Conservation (phyloP, 345 rosid genomes). For the Excoecaria agallocha region DNA sequence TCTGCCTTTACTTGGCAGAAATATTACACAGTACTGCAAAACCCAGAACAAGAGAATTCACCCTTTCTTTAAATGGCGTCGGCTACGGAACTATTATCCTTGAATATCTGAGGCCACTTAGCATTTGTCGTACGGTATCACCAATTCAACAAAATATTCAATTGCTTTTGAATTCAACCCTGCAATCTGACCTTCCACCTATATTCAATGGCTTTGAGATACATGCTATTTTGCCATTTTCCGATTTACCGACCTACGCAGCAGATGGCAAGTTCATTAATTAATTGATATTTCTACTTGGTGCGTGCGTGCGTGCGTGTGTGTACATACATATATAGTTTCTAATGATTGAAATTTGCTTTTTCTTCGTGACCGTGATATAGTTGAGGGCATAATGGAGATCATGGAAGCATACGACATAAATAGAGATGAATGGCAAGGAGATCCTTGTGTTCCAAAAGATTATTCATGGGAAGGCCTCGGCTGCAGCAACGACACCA, state of each 20-base stretch:
- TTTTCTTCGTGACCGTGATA: not conserved
- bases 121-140: not conserved
- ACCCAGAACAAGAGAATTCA: slow-evolving; percentile 15
- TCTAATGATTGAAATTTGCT: too few relatives aligned
- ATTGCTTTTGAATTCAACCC: slow-evolving; percentile 8
- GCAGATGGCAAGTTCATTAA: slow-evolving; percentile 21
- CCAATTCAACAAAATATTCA: not conserved
- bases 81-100: not conserved
- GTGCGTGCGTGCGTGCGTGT: too few relatives aligned
- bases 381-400: slow-evolving; percentile 23
- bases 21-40: too few relatives aligned
- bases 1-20: slow-evolving; percentile 31
- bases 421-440: slow-evolving; percentile 26
- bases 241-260: slow-evolving; percentile 10
- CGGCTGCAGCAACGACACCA: slow-evolving; percentile 8
- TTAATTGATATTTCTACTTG: not conserved
- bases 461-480: slow-evolving; percentile 24
- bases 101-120: slow-evolving; percentile 22
- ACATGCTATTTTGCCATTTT: not conserved
- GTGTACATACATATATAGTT: too few relatives aligned
- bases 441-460: slow-evolving; percentile 33
- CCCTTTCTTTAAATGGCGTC: not conserved
- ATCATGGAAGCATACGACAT: slow-evolving; percentile 17
- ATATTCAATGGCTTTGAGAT: slow-evolving; percentile 32
- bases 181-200: slow-evolving; percentile 18